Percentiles rank a stretch among this genome's conserved stretches.
phyloP scores from a whole-genome alignment of 305 asterid genomes.

The Plantago lanceolata region DNA sequence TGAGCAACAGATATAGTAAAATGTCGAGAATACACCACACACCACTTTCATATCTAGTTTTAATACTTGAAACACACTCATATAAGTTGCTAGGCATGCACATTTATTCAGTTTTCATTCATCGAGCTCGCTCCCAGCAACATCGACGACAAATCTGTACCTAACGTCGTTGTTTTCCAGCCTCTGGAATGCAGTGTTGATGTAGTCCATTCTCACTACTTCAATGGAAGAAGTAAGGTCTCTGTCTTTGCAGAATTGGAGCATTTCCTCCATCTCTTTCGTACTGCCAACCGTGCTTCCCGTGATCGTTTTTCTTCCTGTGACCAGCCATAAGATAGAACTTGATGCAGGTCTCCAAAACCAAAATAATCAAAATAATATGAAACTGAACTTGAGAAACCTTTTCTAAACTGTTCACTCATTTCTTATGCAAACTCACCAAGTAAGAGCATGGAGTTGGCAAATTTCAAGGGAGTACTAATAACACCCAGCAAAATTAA shows the following conservation, averaged over 20 bases:
- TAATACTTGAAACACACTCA: too few relatives aligned
- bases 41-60: too few relatives aligned
- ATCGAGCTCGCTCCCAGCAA: constrained; percentile 30
- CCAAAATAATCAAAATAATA: not conserved
- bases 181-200: constrained; percentile 61
- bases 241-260: constrained; percentile 60
- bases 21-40: too few relatives aligned
- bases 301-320: constrained; percentile 74
- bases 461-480: constrained; percentile 56
- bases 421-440: not conserved
- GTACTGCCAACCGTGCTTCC: constrained; percentile 79
- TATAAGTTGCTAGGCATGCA: too few relatives aligned
- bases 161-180: constrained; percentile 71
- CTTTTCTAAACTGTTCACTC: not conserved
- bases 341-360: not conserved
- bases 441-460: constrained; percentile 6
- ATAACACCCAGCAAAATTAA: constrained; percentile 65
- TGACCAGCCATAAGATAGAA: not conserved
- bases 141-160: constrained; percentile 76
- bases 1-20: too few relatives aligned
- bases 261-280: constrained; percentile 78
- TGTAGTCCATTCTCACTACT: constrained; percentile 43
- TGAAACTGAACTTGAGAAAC: not conserved
- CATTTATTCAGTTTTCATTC: not conserved
- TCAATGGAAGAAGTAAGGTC: constrained; percentile 68